Conservation (phyloP, 768 basidiomycete genomes). For the Coprinopsis strossmayeri region DNA sequence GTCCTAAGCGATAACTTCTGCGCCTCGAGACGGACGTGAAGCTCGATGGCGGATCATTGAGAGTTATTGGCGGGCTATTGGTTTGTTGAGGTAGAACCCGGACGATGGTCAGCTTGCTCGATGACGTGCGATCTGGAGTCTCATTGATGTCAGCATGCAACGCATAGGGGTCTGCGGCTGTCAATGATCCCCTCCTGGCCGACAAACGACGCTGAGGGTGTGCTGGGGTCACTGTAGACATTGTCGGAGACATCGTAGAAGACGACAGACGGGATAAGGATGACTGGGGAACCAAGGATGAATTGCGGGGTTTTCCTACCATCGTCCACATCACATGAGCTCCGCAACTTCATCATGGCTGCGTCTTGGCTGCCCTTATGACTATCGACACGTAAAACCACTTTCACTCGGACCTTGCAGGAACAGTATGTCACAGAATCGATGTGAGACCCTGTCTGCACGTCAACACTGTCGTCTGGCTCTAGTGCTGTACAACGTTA, state of each 20-base stretch:
- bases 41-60: constrained; percentile 29
- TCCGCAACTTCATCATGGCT: not conserved
- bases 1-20: constrained; percentile 16
- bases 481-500: too few species aligned
- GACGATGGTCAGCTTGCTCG: constrained; percentile 69
- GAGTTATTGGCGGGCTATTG: constrained; percentile 19
- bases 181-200: constrained; percentile 58
- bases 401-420: not conserved
- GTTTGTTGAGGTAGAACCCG: constrained; percentile 39
- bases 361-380: not conserved
- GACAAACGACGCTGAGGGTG: constrained; percentile 30
- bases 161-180: constrained; percentile 65
- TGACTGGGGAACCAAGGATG: not conserved
- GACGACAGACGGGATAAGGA: not conserved
- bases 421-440: too few species aligned
- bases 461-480: too few species aligned
- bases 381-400: not conserved
- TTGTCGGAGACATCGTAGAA: not conserved
- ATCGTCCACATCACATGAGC: not conserved
- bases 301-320: not conserved
- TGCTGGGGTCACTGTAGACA: not conserved
- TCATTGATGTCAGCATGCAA: constrained; percentile 45
- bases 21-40: constrained; percentile 16
- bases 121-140: constrained; percentile 47
- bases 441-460: too few species aligned